A percentile compares a stretch with the other conserved stretches of the same genome.
These are phyloP conservation scores for Beauveria bassiana DNA, from an alignment of 2,329 filamentous ascomycete species.

Conservation along the genomic window DNA sequence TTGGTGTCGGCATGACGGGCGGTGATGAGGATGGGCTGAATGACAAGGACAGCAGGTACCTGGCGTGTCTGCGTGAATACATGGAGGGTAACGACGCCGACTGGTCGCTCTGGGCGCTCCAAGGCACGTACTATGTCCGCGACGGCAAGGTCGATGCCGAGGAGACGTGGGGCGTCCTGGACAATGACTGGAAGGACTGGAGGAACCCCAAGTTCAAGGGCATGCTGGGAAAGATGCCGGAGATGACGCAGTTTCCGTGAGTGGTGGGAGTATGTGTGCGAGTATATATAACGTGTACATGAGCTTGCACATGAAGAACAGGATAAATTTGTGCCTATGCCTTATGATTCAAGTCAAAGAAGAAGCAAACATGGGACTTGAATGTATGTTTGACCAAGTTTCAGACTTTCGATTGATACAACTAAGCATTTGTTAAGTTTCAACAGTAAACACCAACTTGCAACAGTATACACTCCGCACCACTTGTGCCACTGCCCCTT, in stretches of 20 bases:
- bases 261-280: background rate
- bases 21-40: slow-evolving; percentile 34
- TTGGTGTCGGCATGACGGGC: slow-evolving; percentile 44
- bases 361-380: background rate
- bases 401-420: background rate
- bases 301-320: background rate
- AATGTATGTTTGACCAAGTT: background rate
- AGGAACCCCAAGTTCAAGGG: slow-evolving; percentile 28
- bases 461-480: background rate
- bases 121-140: slow-evolving; percentile 52
- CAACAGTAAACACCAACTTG: background rate
- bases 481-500: background rate
- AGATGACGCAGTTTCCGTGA: slow-evolving; percentile 28
- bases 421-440: background rate
- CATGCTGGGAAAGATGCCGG: slow-evolving; percentile 31
- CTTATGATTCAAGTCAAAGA: background rate
- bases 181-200: slow-evolving; percentile 33
- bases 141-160: slow-evolving; percentile 41
- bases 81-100: slow-evolving; percentile 49
- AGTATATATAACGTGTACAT: too few relatives aligned
- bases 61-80: slow-evolving; percentile 44
- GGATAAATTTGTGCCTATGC: background rate
- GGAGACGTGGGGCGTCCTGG: slow-evolving; percentile 44
- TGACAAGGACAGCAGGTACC: slow-evolving; percentile 38
- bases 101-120: slow-evolving; percentile 51